Evolutionary conservation across 2,329 filamentous ascomycete genomes (phyloP), one percentile per base, ranked within the genome.

Genomic region (Fusarium subtropicale): DNA sequence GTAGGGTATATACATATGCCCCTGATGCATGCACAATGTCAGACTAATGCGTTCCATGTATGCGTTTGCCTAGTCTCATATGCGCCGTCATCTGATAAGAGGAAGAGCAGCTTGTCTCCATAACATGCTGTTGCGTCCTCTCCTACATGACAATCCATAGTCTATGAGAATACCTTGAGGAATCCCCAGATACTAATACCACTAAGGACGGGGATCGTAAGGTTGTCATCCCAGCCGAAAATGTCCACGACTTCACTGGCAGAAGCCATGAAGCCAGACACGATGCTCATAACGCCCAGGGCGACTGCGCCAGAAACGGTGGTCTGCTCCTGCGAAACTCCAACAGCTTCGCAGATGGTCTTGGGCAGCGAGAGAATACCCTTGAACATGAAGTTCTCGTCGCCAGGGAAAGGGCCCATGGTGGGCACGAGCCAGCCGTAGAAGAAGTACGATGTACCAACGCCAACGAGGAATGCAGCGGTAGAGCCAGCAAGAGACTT

Each of bases 201-300:
- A 77, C 93, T 97, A 51, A 99, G 84, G 28, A 97, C 89, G 3
- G 96, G 96, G 79, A 99, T 99, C 51, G 95, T 98, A 74, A 99
- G 84, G 80, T 99, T 99, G 81, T 99, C 96, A 76, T 99, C 96
- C 92, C 93, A 94, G 48, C 94, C 93, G 78, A 94, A 97, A 1
- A 98, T 76, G 81, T 99, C 94, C 46, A 97, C 86, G 18, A 95
- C 91, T 81, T 99, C 96, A 76, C 94, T 97, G 45, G 90, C 90
- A 59, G 94, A 93, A 42, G 94, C 96, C 55, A 95, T 88, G 44
- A 98, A 81, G n/a, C 96, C 96, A 9, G 94, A 94, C 82, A 92
- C 93, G 39, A 97, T 70, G 76, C 93, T 93, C 88, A 98, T 89
- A 61, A 93, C 83, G 6, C 89, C 91, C 36, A 98, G 84, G 2